These are phyloP conservation scores for Saccharum officinarum DNA, from an alignment of 176 grass and related monocot species.

Conservation along the genomic window DNA sequence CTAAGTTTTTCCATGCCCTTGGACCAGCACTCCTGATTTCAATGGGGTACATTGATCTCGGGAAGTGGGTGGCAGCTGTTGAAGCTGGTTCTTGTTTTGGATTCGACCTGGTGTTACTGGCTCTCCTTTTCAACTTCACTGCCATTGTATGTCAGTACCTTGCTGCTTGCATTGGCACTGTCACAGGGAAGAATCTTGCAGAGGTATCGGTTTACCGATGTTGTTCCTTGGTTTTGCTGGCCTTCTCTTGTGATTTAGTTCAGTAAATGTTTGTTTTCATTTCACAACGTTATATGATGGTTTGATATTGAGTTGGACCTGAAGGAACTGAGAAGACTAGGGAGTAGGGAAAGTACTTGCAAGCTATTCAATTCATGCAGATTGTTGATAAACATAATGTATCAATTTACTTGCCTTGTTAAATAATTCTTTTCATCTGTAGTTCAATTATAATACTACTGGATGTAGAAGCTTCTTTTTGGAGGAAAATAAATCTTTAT, in stretches of 20 bases:
- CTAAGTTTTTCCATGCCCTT: conserved; percentile 68
- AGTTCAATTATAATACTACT: not conserved
- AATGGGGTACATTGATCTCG: conserved; percentile 90
- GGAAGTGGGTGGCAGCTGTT: conserved; percentile 79
- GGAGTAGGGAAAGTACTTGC: conserved; percentile 14
- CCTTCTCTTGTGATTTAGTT: conserved; percentile 26
- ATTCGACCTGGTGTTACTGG: conserved; percentile 68
- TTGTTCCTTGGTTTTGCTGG: conserved; percentile 36
- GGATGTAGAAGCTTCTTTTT: not conserved
- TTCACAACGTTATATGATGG: conserved; percentile 15
- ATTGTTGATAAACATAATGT: conserved; percentile 18
- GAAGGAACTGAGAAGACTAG: conserved; percentile 10
- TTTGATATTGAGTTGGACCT: conserved; percentile 30
- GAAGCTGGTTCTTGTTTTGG: conserved; percentile 77
- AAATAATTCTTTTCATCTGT: not conserved
- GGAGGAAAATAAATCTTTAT: not conserved
- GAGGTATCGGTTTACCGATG: conserved; percentile 53
- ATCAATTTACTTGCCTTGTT: not conserved
- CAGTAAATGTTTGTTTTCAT: conserved; percentile 21
- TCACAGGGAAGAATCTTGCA: conserved; percentile 78
- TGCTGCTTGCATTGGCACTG: conserved; percentile 74
- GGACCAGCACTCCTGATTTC: conserved; percentile 81
- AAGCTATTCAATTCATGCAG: not conserved
- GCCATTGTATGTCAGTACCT: conserved; percentile 91
- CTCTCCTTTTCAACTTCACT: conserved; percentile 80